Evolutionary conservation across 2,329 filamentous ascomycete genomes (phyloP), one percentile per base, ranked within the genome.

Genomic region (Colletotrichum caudatum): DNA sequence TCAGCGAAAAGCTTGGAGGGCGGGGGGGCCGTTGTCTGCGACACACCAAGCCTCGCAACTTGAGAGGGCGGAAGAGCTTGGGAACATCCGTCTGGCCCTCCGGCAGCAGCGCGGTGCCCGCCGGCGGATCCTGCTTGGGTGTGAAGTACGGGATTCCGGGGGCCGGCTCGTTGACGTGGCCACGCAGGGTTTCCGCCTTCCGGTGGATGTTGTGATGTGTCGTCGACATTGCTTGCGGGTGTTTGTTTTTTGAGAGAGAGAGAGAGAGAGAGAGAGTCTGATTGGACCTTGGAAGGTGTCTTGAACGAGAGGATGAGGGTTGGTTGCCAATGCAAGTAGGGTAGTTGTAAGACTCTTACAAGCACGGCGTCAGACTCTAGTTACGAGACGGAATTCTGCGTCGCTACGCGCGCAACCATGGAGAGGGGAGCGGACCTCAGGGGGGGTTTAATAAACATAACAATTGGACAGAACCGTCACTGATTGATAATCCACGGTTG

Each of bases 31-130:
- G 12, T 39, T 53, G 81, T 83, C 20, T 23, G 5, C 2, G 35
- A 57, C 85, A 78, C 7, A 78, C 81, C 39, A 84, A 74, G 57
- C 80, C 80, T 44, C 84, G 79, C 61, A 86, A 81, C 50, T 78
- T 83, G 46, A 86, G 74, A 2, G 84, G 84, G 0, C 78, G 80
- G 76, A 86, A 86, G 23, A 86, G 75, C 59, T 74, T 78, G 33
- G 57, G 65, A 18, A 63, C 35, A 18, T 37, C 14, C 41, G 53
- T 63, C 37, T 53, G 46, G 3, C 50, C 60, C 41, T 63, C 46
- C 3, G 33, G 41, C n/a, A 51, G 29, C 50, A 63, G 44, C 1
- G 60, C 60, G 29, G 60, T 63, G 33, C 60, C 60, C 3, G 60
- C 44, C 9, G 60, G 60, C 12, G 60, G 60, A 14, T 63, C 50